These are phyloP conservation scores for Pestalotiopsis sp. DNA, from an alignment of 2,329 filamentous ascomycete species.

Conservation along the genomic window DNA sequence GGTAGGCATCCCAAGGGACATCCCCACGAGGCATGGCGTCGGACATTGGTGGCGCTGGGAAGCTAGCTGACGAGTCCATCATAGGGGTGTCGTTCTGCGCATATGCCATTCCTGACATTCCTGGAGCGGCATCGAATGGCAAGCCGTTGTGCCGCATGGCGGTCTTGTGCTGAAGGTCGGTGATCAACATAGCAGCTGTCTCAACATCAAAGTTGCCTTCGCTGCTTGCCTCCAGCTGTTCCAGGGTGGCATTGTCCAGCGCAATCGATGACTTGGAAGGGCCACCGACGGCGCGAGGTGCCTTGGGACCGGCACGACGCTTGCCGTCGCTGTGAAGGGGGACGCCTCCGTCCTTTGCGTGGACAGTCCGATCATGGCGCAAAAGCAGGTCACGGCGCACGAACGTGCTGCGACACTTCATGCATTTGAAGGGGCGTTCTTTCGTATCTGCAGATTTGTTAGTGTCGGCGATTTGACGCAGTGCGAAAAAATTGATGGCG, in stretches of 20 bases:
- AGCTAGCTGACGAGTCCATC: conserved; percentile 78
- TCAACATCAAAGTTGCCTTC: conserved; percentile 95
- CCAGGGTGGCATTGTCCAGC: conserved; percentile 82
- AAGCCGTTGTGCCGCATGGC: conserved; percentile 63
- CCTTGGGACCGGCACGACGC: conserved; percentile 74
- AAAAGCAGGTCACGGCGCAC: conserved; percentile 95
- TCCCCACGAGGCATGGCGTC: conserved; percentile 78
- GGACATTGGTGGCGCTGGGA: conserved; percentile 53
- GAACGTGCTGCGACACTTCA: conserved; percentile 98
- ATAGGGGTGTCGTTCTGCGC: conserved; percentile 71
- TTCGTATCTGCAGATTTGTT: conserved; percentile 77
- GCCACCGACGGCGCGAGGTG: conserved; percentile 57
- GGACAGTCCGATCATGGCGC: conserved; percentile 96
- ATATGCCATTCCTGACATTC: conserved; percentile 60
- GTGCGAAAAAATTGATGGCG: conserved; percentile 27
- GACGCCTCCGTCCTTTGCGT: conserved; percentile 95
- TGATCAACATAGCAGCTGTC: conserved; percentile 97
- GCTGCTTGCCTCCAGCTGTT: conserved; percentile 89
- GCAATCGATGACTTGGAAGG: conserved; percentile 78
- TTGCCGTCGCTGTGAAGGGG: conserved; percentile 94
- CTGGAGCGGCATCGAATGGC: conserved; percentile 58
- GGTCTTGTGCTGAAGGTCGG: conserved; percentile 95
- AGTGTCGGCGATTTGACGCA: not conserved
- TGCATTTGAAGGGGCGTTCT: conserved; percentile 97
- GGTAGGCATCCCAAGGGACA: conserved; percentile 89